Percentiles rank a stretch among this genome's conserved stretches.
Conservation (phyloP, 768 basidiomycete species). For the Polyporus arcularius region DNA sequence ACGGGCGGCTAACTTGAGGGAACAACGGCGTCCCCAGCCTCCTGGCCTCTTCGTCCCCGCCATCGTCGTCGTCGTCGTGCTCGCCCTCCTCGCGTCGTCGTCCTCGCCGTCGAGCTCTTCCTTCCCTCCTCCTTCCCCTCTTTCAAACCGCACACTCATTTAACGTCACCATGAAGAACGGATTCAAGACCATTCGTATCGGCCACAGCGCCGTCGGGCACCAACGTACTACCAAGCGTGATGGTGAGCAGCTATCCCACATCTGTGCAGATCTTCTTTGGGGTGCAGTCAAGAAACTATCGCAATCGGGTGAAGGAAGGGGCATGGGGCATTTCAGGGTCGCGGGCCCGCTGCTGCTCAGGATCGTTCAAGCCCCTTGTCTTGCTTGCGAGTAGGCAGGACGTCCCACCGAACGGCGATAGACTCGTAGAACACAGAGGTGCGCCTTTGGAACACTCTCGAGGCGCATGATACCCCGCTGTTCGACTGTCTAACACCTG, state of each 20-base stretch:
- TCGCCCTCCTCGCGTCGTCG: conserved; percentile 4
- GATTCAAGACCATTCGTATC: conserved; percentile 18
- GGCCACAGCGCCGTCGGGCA: conserved; percentile 15
- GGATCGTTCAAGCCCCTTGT: too few species aligned
- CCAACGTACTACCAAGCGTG: conserved; percentile 16
- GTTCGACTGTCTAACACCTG: too few species aligned
- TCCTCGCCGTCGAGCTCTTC: conserved; percentile 12
- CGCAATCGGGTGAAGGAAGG: too few species aligned
- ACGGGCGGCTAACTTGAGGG: too few species aligned
- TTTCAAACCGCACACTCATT: conserved; percentile 16
- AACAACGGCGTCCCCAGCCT: too few species aligned
- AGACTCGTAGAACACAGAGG: too few species aligned
- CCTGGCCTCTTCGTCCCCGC: neutral
- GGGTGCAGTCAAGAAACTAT: neutral
- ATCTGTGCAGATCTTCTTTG: neutral
- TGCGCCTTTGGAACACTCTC: too few species aligned
- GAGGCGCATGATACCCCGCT: too few species aligned
- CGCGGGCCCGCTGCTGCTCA: too few species aligned
- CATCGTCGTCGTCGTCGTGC: conserved; percentile 3
- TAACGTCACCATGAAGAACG: conserved; percentile 15
- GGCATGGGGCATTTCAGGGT: too few species aligned
- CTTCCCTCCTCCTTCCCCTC: conserved; percentile 2
- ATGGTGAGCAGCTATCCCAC: conserved; percentile 3
- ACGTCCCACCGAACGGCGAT: too few species aligned
- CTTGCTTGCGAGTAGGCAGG: too few species aligned